phyloP scores from a whole-genome alignment of 257 asterid species.

The Perilla frutescens region DNA sequence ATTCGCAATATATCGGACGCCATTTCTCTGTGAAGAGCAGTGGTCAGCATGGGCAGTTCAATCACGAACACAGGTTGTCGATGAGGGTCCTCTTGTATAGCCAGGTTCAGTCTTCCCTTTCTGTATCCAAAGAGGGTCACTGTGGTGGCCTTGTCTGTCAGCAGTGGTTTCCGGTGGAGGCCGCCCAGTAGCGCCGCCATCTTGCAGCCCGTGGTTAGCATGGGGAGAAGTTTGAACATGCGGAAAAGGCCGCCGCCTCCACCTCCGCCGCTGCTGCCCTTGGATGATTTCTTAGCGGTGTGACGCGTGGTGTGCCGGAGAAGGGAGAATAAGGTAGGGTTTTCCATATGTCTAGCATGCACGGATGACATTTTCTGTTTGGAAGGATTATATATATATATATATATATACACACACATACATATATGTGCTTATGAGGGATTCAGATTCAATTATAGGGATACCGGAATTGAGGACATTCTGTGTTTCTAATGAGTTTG shows the following conservation, averaged over 20 bases:
- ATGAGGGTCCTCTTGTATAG: conserved; percentile 92
- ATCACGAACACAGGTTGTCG: conserved; percentile 73
- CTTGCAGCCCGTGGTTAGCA: conserved; percentile 92
- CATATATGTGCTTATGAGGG: background rate
- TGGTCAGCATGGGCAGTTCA: conserved; percentile 82
- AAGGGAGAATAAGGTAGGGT: conserved; percentile 55
- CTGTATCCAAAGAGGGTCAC: conserved; percentile 86
- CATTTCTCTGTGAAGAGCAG: conserved; percentile 78
- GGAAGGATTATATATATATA: background rate
- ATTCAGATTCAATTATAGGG: no score
- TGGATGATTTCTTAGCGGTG: conserved; percentile 50
- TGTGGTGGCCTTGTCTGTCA: conserved; percentile 74
- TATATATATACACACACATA: no score
- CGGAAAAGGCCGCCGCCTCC: conserved; percentile 69
- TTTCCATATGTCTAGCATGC: conserved; percentile 62
- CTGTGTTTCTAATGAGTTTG: background rate
- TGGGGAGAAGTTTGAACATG: conserved; percentile 91
- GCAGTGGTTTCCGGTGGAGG: conserved; percentile 64
- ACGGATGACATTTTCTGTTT: conserved; percentile 46
- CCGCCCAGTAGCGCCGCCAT: conserved; percentile 81
- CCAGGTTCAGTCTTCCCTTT: conserved; percentile 63
- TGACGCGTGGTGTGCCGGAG: conserved; percentile 48
- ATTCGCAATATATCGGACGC: conserved; percentile 71
- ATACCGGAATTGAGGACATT: no score
- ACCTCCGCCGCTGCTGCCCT: conserved; percentile 32